Conservation (phyloP, 108 stramenopile genomes). For the Cyclotella sp. region DNA sequence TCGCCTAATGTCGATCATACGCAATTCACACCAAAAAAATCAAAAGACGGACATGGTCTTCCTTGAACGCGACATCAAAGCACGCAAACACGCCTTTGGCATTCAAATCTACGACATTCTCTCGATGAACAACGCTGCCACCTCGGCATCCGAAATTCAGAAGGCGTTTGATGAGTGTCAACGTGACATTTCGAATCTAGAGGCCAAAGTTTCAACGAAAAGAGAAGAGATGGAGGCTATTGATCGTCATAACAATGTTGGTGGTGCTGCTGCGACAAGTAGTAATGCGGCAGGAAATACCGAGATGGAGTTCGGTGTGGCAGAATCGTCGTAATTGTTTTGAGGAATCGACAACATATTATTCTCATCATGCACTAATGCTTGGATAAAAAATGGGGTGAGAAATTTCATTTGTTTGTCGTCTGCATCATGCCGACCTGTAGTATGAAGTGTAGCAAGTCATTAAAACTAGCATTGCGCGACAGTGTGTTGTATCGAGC, state of each 20-base stretch:
- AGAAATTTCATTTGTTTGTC: too few species aligned
- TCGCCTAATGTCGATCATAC: too few species aligned
- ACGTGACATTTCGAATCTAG: slow-evolving; percentile 34
- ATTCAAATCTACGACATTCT: slow-evolving; percentile 86
- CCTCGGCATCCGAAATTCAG: slow-evolving; percentile 40
- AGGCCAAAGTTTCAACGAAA: slow-evolving; percentile 38
- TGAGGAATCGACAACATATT: too few species aligned
- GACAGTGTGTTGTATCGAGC: too few species aligned
- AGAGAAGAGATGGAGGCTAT: slow-evolving; percentile 48
- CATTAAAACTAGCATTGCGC: too few species aligned
- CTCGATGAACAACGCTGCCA: slow-evolving; percentile 23
- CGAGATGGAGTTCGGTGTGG: slow-evolving; percentile 23
- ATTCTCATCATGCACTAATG: too few species aligned
- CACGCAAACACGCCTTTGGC: slow-evolving; percentile 83
- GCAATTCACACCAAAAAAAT: slow-evolving; percentile 1
- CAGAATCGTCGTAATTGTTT: slow-evolving; percentile 8
- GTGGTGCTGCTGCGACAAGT: slow-evolving; percentile 6
- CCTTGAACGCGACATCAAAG: slow-evolving; percentile 90
- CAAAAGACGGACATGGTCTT: slow-evolving; percentile 82
- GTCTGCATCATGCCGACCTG: too few species aligned
- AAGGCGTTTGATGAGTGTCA: slow-evolving; percentile 46
- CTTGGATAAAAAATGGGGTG: too few species aligned
- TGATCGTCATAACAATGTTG: slow-evolving; percentile 12
- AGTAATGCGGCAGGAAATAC: slow-evolving; percentile 13
- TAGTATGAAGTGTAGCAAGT: too few species aligned